Evolutionary conservation across 2,329 filamentous ascomycete genomes (phyloP).

Genomic region (Alternaria tenuissima): DNA sequence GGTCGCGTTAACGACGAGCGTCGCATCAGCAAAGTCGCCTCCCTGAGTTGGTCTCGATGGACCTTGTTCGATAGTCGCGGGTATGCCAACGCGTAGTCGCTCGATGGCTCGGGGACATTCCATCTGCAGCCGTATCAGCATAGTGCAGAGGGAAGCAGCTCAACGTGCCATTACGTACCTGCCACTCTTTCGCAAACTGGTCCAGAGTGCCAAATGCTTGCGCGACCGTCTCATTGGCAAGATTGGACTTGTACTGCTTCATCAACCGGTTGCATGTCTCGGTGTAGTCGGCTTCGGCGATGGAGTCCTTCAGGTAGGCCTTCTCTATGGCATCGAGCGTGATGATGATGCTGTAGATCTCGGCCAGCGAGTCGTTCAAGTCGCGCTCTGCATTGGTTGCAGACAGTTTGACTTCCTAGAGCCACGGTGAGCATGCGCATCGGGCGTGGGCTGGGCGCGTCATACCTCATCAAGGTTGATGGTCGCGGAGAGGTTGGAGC

Average conservation of each 20-base stretch:
- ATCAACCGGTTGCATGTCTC: conserved; percentile 93
- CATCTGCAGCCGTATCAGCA: conserved; percentile 65
- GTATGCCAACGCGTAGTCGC: conserved; percentile 88
- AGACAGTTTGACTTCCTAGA: conserved; percentile 89
- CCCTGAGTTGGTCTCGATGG: conserved; percentile 55
- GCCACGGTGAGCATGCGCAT: conserved; percentile 22
- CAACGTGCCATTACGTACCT: conserved; percentile 65
- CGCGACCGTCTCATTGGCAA: conserved; percentile 91
- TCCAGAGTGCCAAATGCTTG: conserved; percentile 87
- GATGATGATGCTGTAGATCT: conserved; percentile 97
- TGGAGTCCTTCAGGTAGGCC: conserved; percentile 94
- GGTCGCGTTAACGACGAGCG: conserved; percentile 85
- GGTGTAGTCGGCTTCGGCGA: conserved; percentile 90
- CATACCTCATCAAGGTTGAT: conserved; percentile 91
- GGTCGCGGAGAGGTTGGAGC: conserved; percentile 80
- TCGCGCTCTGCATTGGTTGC: conserved; percentile 88
- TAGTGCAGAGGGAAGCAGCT: not conserved
- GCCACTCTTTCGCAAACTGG: conserved; percentile 90
- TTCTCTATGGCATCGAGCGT: conserved; percentile 96
- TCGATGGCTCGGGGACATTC: conserved; percentile 95
- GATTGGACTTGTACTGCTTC: conserved; percentile 95
- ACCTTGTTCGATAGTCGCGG: conserved; percentile 75
- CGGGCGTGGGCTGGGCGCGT: conserved; percentile 1
- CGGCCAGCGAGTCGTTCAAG: conserved; percentile 92
- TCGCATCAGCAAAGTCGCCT: conserved; percentile 60